Percentiles rank a stretch among this genome's conserved stretches.
phyloP scores from a whole-genome alignment of 2,329 filamentous ascomycete species.

The Tympanopsis confertula region DNA sequence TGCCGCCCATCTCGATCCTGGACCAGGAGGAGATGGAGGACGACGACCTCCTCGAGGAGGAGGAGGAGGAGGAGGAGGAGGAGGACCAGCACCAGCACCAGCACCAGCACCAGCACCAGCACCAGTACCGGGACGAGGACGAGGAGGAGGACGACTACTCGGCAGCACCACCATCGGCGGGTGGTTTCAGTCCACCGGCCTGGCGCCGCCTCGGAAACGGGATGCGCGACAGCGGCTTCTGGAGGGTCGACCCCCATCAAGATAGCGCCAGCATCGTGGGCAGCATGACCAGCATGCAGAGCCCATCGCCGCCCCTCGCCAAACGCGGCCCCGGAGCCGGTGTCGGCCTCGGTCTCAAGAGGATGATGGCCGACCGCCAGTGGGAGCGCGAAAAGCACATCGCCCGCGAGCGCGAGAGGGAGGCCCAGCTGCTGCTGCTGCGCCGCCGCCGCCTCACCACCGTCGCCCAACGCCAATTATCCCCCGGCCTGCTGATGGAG shows the following conservation, averaged over 20 bases:
- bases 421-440: no score
- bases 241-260: conserved; percentile 39
- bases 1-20: background rate
- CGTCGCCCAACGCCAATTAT: background rate
- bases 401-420: no score
- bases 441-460: no score
- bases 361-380: no score
- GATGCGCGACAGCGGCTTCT: conserved; percentile 45
- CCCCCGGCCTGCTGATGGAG: background rate
- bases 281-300: no score
- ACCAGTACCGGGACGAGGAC: conserved; percentile 7
- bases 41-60: background rate
- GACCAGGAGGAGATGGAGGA: background rate
- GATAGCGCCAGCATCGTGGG: conserved; percentile 9
- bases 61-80: background rate
- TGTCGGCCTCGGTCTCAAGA: no score
- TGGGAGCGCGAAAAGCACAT: no score
- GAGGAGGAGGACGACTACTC: conserved; percentile 10
- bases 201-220: conserved; percentile 51
- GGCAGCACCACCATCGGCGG: conserved; percentile 17
- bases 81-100: conserved; percentile 6
- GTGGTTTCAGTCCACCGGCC: conserved; percentile 48
- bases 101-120: conserved; percentile 5
- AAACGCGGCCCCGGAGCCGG: no score
- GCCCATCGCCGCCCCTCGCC: no score